A percentile compares a stretch with the other conserved stretches of the same genome.
Conservation (phyloP, 1,284 basidiomycete genomes). For the Thelephora terrestris region DNA sequence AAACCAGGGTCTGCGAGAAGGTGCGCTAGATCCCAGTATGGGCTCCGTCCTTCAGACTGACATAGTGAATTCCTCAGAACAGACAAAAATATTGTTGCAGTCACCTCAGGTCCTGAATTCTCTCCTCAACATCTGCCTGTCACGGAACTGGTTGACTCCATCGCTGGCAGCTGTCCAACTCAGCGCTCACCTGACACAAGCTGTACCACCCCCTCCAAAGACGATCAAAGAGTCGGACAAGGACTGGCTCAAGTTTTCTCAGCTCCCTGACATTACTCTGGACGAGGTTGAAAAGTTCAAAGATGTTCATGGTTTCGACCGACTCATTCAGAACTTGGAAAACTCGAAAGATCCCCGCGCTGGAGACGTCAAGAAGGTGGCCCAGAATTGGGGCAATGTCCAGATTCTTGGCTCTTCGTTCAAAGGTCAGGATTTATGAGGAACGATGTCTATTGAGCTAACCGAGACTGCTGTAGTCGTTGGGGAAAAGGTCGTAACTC, state of each 20-base stretch:
- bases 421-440: no score
- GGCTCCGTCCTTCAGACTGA: background rate
- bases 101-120: conserved; percentile 73
- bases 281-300: conserved; percentile 35
- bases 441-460: conserved; percentile 2
- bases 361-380: conserved; percentile 56
- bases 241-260: conserved; percentile 41
- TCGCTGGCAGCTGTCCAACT: conserved; percentile 76
- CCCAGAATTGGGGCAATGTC: conserved; percentile 68
- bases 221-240: conserved; percentile 20
- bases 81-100: conserved; percentile 57
- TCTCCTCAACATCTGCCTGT: conserved; percentile 73
- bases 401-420: conserved; percentile 83
- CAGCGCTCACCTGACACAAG: conserved; percentile 81
- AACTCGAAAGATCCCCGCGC: conserved; percentile 43
- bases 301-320: conserved; percentile 32
- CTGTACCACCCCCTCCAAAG: conserved; percentile 47
- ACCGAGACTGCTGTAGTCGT: conserved; percentile 48
- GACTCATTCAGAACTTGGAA: conserved; percentile 40
- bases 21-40: conserved; percentile 28
- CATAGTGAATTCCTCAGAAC: conserved; percentile 36
- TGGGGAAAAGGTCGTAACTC: conserved; percentile 83
- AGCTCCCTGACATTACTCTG: conserved; percentile 65
- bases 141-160: conserved; percentile 88
- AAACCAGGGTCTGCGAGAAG: conserved; percentile 47